Evolutionary conservation across 2,329 filamentous ascomycete species (phyloP).

Genomic region (Scedosporium minutisporum): DNA sequence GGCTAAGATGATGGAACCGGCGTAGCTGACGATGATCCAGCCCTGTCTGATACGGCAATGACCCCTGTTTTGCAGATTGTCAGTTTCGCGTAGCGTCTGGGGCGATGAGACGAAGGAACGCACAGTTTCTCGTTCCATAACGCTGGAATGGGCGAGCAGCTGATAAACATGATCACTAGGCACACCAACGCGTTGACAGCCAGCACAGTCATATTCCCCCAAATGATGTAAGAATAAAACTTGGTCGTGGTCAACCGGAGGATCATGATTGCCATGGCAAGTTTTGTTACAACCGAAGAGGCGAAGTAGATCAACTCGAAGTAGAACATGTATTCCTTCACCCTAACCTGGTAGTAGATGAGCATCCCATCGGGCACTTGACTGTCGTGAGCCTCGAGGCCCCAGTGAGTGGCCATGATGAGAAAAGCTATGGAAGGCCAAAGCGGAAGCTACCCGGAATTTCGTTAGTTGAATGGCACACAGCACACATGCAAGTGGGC

Average conservation of each 20-base stretch:
- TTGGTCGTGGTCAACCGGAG: slow-evolving; percentile 11
- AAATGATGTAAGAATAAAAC: slow-evolving; percentile 9
- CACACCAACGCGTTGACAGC: slow-evolving; percentile 9
- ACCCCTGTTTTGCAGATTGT: background rate
- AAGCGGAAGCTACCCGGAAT: slow-evolving; percentile 3
- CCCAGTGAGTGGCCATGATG: slow-evolving; percentile 8
- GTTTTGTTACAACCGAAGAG: slow-evolving; percentile 14
- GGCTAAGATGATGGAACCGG: slow-evolving; percentile 14
- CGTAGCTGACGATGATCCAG: slow-evolving; percentile 11
- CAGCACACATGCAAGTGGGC: background rate
- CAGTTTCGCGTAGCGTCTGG: background rate
- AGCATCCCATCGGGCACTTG: slow-evolving; percentile 9
- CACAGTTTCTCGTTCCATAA: slow-evolving; percentile 13
- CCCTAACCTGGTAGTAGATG: slow-evolving; percentile 6
- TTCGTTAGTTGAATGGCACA: too few relatives aligned
- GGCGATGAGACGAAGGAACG: background rate
- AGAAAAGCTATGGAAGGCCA: slow-evolving; percentile 7
- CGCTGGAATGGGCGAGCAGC: slow-evolving; percentile 13
- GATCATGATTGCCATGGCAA: slow-evolving; percentile 14
- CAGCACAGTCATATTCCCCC: slow-evolving; percentile 11
- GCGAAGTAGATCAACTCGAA: slow-evolving; percentile 13
- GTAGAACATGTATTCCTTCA: slow-evolving; percentile 11
- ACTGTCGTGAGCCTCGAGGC: slow-evolving; percentile 10
- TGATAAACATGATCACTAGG: slow-evolving; percentile 12
- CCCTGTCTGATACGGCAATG: slow-evolving; percentile 7